Evolutionary conservation across 75 land plant species (phyloP), one percentile per base, ranked within the genome.

Genomic region (Cunninghamia lanceolata): DNA sequence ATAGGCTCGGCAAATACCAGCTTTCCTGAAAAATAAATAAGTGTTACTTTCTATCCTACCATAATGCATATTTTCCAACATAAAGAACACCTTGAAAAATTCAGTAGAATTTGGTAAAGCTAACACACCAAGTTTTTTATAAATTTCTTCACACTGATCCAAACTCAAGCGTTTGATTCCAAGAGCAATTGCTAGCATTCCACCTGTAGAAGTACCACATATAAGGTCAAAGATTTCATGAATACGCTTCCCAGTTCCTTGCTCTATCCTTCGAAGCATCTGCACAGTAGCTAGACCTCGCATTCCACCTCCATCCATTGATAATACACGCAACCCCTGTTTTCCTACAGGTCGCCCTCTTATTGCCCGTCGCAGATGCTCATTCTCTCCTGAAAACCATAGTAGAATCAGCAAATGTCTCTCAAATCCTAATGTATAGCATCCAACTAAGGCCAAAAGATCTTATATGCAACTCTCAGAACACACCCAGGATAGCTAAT

Each of bases 241-340:
- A 83, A 98, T 94, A 36, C 89, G 96, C 88, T 93, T 97, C 63
- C 99, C 99, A 85, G 99, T 95, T 38, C 99, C 97, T 86, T 91
- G 89, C 87, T 96, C 99, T 87, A 98, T 94, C 84, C 91, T 94
- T 84, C 95, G 94, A 25, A 98, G 94, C 85, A 98, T 95, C 86
- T 96, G 94, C 13, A 98, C 99, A 73, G 99, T 95, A 85, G 99
- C 99, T 45, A 98, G 87, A 85, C 99, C 99, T 89, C 96, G 94
- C 99, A 98, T 98, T 39, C 99, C 99, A 85, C 99, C 99, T 32
- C 99, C 99, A 94, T 98, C 99, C 99, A 98, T 98, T 82, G 97
- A 89, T 38, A 98, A 92, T 71, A 98, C 96, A 80, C 97, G 94
- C 87, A 98, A 86, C 9, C 99, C 99, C 88, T 90, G 93, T 86